Percentiles rank a stretch among this genome's conserved stretches.
phyloP scores from a whole-genome alignment of 768 basidiomycete species.

The Russula sp. region DNA sequence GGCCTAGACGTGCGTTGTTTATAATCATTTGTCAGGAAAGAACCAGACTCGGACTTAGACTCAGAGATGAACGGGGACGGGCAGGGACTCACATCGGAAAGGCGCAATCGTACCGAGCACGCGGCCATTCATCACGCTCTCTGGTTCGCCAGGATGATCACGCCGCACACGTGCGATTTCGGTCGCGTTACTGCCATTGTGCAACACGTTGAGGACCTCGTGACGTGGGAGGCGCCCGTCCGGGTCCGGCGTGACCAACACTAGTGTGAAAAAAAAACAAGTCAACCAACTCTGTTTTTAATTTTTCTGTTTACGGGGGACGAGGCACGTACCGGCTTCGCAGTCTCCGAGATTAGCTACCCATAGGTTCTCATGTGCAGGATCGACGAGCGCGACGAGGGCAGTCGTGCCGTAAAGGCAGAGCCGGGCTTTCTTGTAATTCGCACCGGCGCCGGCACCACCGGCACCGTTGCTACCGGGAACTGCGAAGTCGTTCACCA shows the following conservation, averaged over 20 bases:
- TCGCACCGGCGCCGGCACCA: constrained; percentile 40
- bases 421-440: constrained; percentile 64
- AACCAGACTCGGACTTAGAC: not conserved
- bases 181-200: constrained; percentile 66
- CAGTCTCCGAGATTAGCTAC: constrained; percentile 80
- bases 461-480: constrained; percentile 33
- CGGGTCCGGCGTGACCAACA: constrained; percentile 46
- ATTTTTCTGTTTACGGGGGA: not conserved
- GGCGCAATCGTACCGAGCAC: constrained; percentile 79
- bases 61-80: not conserved
- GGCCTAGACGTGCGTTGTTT: constrained; percentile 26
- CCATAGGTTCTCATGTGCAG: constrained; percentile 70
- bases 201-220: constrained; percentile 57
- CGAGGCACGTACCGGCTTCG: constrained; percentile 57
- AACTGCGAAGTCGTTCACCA: constrained; percentile 61
- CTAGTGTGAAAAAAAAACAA: constrained; percentile 20
- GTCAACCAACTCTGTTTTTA: not conserved
- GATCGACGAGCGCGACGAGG: constrained; percentile 70
- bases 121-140: constrained; percentile 62
- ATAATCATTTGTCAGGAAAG: not conserved
- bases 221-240: constrained; percentile 51
- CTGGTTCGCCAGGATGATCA: constrained; percentile 69
- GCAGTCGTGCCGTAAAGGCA: constrained; percentile 85
- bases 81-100: constrained; percentile 58
- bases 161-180: constrained; percentile 62